Evolutionary conservation across 345 rosid genomes (phyloP).

Genomic region (Kandelia obovata): DNA sequence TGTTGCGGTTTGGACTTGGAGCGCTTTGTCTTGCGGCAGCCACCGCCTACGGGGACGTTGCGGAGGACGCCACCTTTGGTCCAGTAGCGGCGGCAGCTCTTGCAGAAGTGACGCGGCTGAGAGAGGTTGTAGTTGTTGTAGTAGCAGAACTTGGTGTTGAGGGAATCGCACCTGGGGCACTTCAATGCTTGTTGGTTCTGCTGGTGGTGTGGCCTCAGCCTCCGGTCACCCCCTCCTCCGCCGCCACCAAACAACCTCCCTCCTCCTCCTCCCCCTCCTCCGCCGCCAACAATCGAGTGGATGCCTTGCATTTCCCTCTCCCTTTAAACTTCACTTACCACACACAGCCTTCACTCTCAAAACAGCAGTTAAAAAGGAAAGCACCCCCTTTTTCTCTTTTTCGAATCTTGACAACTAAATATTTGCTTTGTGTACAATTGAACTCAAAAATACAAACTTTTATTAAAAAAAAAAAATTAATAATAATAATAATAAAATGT

Average conservation of each 20-base stretch:
- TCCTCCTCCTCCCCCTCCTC: conserved; percentile 37
- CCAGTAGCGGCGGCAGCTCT: conserved; percentile 96
- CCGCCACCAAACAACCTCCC: conserved; percentile 37
- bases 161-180: conserved; percentile 91
- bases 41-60: conserved; percentile 93
- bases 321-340: too few species aligned
- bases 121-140: conserved; percentile 98
- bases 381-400: too few species aligned
- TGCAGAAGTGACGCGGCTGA: conserved; percentile 99
- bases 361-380: too few species aligned
- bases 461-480: neutral
- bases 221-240: conserved; percentile 53
- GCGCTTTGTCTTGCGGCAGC: conserved; percentile 73
- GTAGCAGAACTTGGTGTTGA: conserved; percentile 93
- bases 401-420: neutral
- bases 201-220: conserved; percentile 66
- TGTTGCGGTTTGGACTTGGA: conserved; percentile 43
- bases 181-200: conserved; percentile 70
- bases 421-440: neutral
- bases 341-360: neutral
- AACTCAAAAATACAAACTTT: neutral
- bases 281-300: conserved; percentile 36
- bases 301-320: conserved; percentile 54
- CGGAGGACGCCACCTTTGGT: conserved; percentile 97
- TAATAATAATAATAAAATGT: too few species aligned